Evolutionary conservation across 192 early-diverging fungal species (phyloP).

Genomic region (Coemansia aciculifera): DNA sequence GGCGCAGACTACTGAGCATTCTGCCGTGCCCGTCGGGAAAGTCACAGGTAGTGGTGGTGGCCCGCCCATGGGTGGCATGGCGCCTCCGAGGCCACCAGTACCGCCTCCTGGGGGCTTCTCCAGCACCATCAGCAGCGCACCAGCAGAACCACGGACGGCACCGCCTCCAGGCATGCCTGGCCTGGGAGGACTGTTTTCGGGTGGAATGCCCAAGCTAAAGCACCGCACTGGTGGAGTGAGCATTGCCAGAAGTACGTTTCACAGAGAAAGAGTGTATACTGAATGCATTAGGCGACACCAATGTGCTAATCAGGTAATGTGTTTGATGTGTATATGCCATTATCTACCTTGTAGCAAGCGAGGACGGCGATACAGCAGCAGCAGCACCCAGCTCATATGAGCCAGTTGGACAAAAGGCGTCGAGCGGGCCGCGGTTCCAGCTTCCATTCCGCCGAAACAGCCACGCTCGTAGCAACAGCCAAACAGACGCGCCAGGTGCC

Average conservation of each 20-base stretch:
- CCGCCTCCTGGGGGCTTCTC: constrained; percentile 22
- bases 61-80: constrained; percentile 39
- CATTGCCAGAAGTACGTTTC: constrained; percentile 49
- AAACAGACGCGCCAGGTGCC: constrained; percentile 19
- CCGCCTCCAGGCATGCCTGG: constrained; percentile 51
- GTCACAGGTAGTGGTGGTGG: constrained; percentile 23
- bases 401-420: constrained; percentile 22
- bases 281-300: background rate
- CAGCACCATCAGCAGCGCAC: constrained; percentile 21
- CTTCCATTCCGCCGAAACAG: constrained; percentile 43
- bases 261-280: background rate
- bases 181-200: constrained; percentile 64
- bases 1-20: constrained; percentile 71
- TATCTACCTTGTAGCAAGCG: constrained; percentile 34
- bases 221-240: constrained; percentile 59
- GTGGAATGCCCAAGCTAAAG: constrained; percentile 70
- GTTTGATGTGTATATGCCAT: background rate
- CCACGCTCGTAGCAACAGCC: constrained; percentile 35
- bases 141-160: constrained; percentile 10
- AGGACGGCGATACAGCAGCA: constrained; percentile 15
- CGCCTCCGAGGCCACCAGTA: constrained; percentile 34
- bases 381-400: background rate
- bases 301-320: background rate
- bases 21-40: constrained; percentile 52
- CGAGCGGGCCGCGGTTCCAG: constrained; percentile 28